Conservation (phyloP, 2,329 filamentous ascomycete species). For the Penicillium sp. region DNA sequence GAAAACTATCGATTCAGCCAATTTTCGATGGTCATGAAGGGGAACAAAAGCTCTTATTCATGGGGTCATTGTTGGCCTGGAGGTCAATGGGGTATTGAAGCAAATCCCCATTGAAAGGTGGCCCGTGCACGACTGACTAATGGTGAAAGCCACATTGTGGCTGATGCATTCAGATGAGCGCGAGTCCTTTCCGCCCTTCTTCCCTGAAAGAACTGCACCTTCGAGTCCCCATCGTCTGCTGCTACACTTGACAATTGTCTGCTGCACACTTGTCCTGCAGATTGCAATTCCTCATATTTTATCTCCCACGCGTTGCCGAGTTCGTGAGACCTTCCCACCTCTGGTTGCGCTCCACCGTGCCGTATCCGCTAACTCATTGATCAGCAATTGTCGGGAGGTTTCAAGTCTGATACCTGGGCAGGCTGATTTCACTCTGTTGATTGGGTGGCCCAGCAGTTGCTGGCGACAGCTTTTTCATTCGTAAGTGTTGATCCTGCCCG, state of each 20-base stretch:
- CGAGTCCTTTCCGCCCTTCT: conserved; percentile 28
- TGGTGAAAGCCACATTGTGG: conserved; percentile 19
- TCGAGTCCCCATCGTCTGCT: conserved; percentile 8
- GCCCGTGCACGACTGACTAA: conserved; percentile 24
- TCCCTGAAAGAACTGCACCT: conserved; percentile 15
- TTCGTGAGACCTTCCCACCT: conserved; percentile 19
- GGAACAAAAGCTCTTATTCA: conserved; percentile 6
- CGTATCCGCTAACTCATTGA: conserved; percentile 13
- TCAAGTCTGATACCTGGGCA: neutral
- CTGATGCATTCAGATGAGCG: conserved; percentile 18
- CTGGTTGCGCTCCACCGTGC: conserved; percentile 22
- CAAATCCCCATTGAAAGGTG: conserved; percentile 15
- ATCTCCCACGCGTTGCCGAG: conserved; percentile 23
- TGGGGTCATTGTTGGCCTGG: conserved; percentile 6
- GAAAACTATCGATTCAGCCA: neutral
- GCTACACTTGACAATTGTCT: conserved; percentile 1
- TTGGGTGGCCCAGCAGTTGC: conserved; percentile 10
- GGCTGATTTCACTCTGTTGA: neutral
- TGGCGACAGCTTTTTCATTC: conserved; percentile 10
- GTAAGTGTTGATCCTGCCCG: conserved; percentile 9
- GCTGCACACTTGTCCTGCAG: neutral
- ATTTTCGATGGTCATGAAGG: neutral
- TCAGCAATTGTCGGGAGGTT: conserved; percentile 20
- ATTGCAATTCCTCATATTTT: neutral
- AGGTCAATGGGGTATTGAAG: conserved; percentile 12